Base-by-base conservation (phyloP, 2,329 filamentous ascomycete species). In the Colletotrichum cordylinicola region DNA sequence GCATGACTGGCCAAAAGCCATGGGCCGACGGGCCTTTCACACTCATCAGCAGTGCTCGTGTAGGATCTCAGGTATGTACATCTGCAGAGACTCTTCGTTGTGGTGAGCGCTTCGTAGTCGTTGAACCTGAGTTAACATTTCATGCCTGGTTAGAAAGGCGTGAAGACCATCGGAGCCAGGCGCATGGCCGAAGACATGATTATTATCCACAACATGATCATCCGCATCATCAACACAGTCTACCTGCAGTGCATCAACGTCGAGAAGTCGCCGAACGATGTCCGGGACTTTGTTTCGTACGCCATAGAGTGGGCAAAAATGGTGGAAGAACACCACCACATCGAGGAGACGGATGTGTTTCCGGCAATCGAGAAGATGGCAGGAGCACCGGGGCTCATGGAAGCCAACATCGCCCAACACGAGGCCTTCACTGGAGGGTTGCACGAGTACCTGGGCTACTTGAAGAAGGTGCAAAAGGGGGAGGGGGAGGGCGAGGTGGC, bases 1-100 rank as follows among this genome's bases (percentile, higher is more conserved):
- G 8, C 64, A 75, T 75, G 73, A 33, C 70, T 13, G 18, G 21
- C 3, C 33, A 62, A 4, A 82, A 81, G 62, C 77, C 77, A 5
- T 85, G 83, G 83, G 83, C 80, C 5, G 82, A 85, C 21, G 80
- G 80, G n/a, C 83, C 83, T 0, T 84, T 83, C 55, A 70, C 79
- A 29, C 79, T 85, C 60, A 81, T 85, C 56, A 77, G 79, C 24
- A 72, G 78, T 16, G 77, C 78, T n/a, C 78, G 68, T 24, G 75
- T 79, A 5, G 80, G 81, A 2, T 78, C 79, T 72, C 74, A 78
- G 78, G 81, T 79, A 78, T 58, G 68, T 79, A 78, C 55, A 67
- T 70, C 48, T 33, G 15, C 43, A 52, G n/a, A 52, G n/a, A 52
- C 43, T 21, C 43, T 21, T 52, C 21, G 43, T 16, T 52, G 43